Evolutionary conservation across 345 rosid genomes (phyloP).

Genomic region (Populus nigra): DNA sequence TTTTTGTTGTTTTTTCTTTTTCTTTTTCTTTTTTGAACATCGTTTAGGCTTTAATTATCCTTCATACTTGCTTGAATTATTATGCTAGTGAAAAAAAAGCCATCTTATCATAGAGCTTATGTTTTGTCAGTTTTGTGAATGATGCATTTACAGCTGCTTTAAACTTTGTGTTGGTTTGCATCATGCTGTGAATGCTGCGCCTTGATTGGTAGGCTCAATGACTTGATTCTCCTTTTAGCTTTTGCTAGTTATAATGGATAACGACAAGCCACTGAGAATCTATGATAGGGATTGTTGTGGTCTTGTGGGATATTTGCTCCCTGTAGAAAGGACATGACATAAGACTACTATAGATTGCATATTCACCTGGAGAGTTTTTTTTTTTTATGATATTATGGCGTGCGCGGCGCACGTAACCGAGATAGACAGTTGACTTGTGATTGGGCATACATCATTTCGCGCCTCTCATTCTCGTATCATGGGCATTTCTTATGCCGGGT

Average conservation of each 20-base stretch:
- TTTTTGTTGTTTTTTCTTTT: background rate
- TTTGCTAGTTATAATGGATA: background rate
- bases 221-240: background rate
- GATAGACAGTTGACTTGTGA: background rate
- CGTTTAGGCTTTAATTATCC: constrained; percentile 17
- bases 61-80: constrained; percentile 8
- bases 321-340: background rate
- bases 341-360: background rate
- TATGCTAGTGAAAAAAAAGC: constrained; percentile 5
- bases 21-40: too few relatives aligned
- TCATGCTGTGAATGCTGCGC: background rate
- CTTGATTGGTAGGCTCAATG: background rate
- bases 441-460: background rate
- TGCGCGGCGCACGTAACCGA: background rate
- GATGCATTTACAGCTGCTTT: background rate
- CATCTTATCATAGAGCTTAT: background rate
- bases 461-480: background rate
- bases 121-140: constrained; percentile 6
- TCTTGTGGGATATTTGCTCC: background rate
- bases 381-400: background rate
- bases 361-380: background rate
- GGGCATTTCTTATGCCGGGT: background rate
- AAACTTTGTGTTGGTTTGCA: background rate
- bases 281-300: background rate
- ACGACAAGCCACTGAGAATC: background rate